These are phyloP conservation scores for Suhomyces atakaporum DNA, from an alignment of 1,139 yeast genomes.

Conservation along the genomic window DNA sequence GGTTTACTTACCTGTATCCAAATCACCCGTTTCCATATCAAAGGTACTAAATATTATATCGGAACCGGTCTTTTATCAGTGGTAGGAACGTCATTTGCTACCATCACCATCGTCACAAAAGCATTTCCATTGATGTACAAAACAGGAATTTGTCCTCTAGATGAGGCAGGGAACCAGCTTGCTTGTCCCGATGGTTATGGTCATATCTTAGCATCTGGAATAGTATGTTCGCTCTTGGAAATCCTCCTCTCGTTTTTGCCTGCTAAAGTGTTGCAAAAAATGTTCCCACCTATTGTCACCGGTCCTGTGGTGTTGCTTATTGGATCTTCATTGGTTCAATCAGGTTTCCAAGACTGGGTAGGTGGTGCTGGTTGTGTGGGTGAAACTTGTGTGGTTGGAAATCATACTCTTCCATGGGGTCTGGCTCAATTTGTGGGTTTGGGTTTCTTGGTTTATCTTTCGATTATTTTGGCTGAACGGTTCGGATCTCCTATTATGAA, in stretches of 20 bases:
- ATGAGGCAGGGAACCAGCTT: constrained; percentile 60
- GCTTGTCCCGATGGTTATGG: constrained; percentile 93
- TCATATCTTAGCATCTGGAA: constrained; percentile 77
- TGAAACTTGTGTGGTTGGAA: constrained; percentile 46
- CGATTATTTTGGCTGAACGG: constrained; percentile 74
- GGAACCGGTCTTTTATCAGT: constrained; percentile 90
- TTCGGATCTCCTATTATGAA: constrained; percentile 96
- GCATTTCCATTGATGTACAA: constrained; percentile 80
- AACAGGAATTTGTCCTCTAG: constrained; percentile 66
- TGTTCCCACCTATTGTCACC: constrained; percentile 88
- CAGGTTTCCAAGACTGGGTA: constrained; percentile 82
- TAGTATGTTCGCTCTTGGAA: constrained; percentile 74
- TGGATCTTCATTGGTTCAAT: constrained; percentile 64
- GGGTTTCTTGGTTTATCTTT: constrained; percentile 76
- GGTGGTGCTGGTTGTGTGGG: constrained; percentile 81
- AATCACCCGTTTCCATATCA: constrained; percentile 77
- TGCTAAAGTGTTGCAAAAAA: constrained; percentile 61
- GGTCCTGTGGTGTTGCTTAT: constrained; percentile 89
- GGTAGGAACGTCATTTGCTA: constrained; percentile 88
- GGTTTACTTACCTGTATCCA: constrained; percentile 76
- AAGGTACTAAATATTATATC: constrained; percentile 67
- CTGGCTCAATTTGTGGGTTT: constrained; percentile 82
- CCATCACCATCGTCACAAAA: constrained; percentile 74
- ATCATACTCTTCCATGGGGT: constrained; percentile 70
- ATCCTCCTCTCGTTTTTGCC: constrained; percentile 74